These are phyloP conservation scores for Backusella circina DNA, from an alignment of 192 early-diverging fungal species.

Conservation along the genomic window DNA sequence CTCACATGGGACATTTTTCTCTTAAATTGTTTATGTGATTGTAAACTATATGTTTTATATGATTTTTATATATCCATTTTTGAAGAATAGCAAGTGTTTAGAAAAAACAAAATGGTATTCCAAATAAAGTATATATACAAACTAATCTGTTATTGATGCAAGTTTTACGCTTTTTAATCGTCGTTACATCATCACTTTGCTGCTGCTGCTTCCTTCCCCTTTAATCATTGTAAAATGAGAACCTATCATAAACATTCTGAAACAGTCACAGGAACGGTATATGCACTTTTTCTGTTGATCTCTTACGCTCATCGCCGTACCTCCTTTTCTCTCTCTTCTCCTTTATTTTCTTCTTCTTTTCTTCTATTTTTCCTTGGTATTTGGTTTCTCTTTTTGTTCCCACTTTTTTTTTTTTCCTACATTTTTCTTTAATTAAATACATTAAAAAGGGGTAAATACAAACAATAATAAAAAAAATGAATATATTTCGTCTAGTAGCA, in stretches of 20 bases:
- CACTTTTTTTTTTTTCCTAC: not conserved
- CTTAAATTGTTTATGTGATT: too few species aligned
- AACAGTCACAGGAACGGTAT: not conserved
- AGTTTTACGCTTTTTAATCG: not conserved
- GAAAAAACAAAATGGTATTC: not conserved
- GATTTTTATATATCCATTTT: not conserved
- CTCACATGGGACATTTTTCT: too few species aligned
- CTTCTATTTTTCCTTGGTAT: not conserved
- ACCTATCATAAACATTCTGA: not conserved
- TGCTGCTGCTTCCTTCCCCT: not conserved
- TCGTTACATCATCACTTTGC: not conserved
- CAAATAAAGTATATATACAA: not conserved
- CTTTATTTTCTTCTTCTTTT: not conserved
- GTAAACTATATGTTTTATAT: not conserved
- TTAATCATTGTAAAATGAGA: not conserved
- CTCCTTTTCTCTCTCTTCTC: not conserved
- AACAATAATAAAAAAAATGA: slow-evolving; percentile 1
- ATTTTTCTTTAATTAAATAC: not conserved
- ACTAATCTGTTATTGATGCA: not conserved
- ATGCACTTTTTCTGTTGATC: not conserved
- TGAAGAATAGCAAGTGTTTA: not conserved
- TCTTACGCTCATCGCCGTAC: not conserved
- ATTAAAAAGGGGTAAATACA: not conserved
- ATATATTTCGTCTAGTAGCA: slow-evolving; percentile 16
- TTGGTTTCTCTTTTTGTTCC: not conserved